These are phyloP conservation scores for Mesembryanthemum crystallinum DNA, from an alignment of 148 eudicot genomes.

Conservation along the genomic window DNA sequence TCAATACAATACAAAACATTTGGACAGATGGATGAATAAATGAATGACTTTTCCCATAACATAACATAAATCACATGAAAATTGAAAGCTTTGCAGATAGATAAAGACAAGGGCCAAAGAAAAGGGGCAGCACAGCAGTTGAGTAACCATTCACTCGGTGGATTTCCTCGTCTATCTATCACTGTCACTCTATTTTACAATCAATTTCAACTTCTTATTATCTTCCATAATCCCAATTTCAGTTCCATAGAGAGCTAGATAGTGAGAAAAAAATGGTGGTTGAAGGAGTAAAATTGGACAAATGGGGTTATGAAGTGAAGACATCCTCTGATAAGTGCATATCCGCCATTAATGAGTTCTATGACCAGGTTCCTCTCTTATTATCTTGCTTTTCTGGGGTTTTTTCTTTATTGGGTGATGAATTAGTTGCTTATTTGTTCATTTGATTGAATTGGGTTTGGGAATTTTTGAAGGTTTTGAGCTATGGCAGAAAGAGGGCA, in stretches of 20 bases:
- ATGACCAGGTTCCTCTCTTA: slow-evolving; percentile 53
- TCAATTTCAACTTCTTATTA: not conserved
- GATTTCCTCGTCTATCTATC: not conserved
- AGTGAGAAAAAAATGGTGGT: slow-evolving; percentile 23
- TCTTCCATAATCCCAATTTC: not conserved
- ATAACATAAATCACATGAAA: not conserved
- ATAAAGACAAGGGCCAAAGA: not conserved
- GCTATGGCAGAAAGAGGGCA: slow-evolving; percentile 63
- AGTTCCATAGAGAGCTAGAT: not conserved
- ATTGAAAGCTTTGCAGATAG: not conserved
- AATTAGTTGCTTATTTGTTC: not conserved
- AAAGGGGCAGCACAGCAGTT: not conserved
- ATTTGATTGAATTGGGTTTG: slow-evolving; percentile 7
- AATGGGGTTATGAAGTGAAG: slow-evolving; percentile 72
- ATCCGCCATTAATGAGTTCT: slow-evolving; percentile 68
- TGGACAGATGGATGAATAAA: not conserved
- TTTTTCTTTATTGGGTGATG: not conserved
- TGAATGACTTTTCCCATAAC: not conserved
- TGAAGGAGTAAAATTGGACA: slow-evolving; percentile 42
- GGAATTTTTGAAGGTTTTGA: slow-evolving; percentile 48
- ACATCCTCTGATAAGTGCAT: slow-evolving; percentile 70
- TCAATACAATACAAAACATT: not conserved
- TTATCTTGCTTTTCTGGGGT: not conserved
- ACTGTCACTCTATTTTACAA: not conserved
- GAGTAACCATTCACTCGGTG: not conserved